Evolutionary conservation across 169 alveolate genomes (phyloP), one percentile per base, ranked within the genome.

Genomic region (Pseudocohnilembus persalinus): DNA sequence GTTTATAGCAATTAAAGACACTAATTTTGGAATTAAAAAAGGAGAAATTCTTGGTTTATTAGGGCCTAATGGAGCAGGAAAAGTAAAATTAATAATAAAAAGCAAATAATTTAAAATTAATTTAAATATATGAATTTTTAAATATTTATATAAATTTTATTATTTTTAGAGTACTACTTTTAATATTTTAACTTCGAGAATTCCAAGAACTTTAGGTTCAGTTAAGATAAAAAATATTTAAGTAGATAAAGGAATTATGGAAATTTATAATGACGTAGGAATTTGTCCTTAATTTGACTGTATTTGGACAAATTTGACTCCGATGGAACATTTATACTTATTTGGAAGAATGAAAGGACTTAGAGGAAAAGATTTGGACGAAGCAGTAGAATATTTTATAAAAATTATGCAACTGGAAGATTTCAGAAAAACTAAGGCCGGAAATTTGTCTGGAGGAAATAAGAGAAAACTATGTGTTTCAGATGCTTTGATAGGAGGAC

Each of bases 391-490:
- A 26, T 86, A 86, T 75, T 86, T 86, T 79, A 79, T 92, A 30
- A 84, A 83, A 78, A 83, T 85, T 74, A 89, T 72, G 85, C 25
- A 81, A 72, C 32, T 81, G n/a, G 68, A 72, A 16, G 75, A 35
- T 30, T 92, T 83, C 73, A 68, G 84, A 24, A 90, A 92, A 33
- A 82, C 84, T 1, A 81, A 90, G 74, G 92, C 96, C 25, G 91
- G 90, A 64, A 74, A 87, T 25, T 85, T 96, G 73, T 92, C 97
- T 64, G 98, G 98, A 1, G 98, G 98, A 0, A 92, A 94, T 78
- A 94, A 96, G 87, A 90, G 98, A 87, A 96, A 96, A 87, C 91
- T 96, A 31, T 93, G 95, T 75, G 93, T 94, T 29, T 97, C 97
- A 0, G 84, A 95, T 68, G 98, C 99, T 1, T 83, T 97, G 77